Conservation (phyloP, 31 red algal species). For the Endocladia muricata region DNA sequence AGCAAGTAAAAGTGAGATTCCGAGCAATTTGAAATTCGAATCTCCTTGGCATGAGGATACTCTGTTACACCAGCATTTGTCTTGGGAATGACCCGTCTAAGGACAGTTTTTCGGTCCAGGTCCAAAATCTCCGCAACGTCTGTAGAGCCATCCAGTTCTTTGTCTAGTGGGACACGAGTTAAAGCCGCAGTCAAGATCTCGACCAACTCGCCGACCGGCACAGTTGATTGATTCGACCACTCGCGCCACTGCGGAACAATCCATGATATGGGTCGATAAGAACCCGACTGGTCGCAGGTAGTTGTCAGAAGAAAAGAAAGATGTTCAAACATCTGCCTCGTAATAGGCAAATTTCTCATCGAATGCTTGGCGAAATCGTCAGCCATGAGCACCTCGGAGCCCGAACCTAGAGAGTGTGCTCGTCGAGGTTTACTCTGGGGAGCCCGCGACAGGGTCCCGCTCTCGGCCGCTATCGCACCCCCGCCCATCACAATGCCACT, state of each 20-base stretch:
- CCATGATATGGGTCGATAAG: constrained; percentile 33
- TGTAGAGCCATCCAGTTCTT: constrained; percentile 47
- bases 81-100: constrained; percentile 45
- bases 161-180: constrained; percentile 12
- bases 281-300: constrained; percentile 15
- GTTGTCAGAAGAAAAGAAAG: constrained; percentile 63
- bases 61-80: constrained; percentile 27
- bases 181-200: constrained; percentile 37
- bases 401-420: constrained; percentile 16
- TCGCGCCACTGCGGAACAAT: constrained; percentile 64
- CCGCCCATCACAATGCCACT: constrained; percentile 53
- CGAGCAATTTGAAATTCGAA: constrained; percentile 81
- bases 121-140: constrained; percentile 62
- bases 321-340: constrained; percentile 66
- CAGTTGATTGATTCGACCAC: constrained; percentile 1
- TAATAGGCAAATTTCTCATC: constrained; percentile 32
- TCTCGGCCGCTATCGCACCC: constrained; percentile 35
- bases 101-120: constrained; percentile 61
- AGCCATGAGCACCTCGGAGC: constrained; percentile 3
- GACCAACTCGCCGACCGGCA: constrained; percentile 41
- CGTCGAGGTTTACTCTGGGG: constrained; percentile 1
- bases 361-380: constrained; percentile 47
- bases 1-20: constrained; percentile 81
- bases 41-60: constrained; percentile 63
- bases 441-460: constrained; percentile 31